Evolutionary conservation across 2,329 filamentous ascomycete species (phyloP).

Genomic region (Venturia aucupariae): DNA sequence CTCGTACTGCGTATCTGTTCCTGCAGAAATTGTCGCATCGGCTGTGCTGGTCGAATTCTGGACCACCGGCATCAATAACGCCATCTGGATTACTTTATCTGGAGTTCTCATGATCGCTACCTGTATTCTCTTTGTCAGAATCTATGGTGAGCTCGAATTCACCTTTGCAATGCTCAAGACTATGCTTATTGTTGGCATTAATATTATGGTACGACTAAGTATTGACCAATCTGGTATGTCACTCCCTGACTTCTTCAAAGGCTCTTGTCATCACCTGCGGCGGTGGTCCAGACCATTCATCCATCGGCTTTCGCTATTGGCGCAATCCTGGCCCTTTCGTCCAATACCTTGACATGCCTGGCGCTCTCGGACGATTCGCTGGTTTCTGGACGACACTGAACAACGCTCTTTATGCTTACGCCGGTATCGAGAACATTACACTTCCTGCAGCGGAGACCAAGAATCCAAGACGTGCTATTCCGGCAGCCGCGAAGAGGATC

Average conservation of each 20-base stretch:
- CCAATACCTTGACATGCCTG: slow-evolving; percentile 27
- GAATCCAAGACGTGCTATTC: slow-evolving; percentile 16
- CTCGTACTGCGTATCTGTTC: neutral
- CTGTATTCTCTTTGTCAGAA: slow-evolving; percentile 18
- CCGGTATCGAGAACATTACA: slow-evolving; percentile 20
- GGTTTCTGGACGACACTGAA: slow-evolving; percentile 34
- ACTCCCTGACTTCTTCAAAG: slow-evolving; percentile 4
- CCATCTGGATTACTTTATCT: slow-evolving; percentile 11
- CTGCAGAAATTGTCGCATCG: slow-evolving; percentile 3
- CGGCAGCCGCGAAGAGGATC: slow-evolving; percentile 6
- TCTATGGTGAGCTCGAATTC: slow-evolving; percentile 46
- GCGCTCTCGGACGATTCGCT: slow-evolving; percentile 31
- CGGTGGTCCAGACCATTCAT: slow-evolving; percentile 11
- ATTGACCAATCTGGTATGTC: neutral
- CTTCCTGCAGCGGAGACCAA: slow-evolving; percentile 12
- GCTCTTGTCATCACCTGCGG: slow-evolving; percentile 14
- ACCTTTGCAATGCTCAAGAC: slow-evolving; percentile 50
- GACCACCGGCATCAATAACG: slow-evolving; percentile 4
- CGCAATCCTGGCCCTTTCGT: slow-evolving; percentile 25
- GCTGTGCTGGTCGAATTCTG: slow-evolving; percentile 6
- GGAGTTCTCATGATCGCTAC: slow-evolving; percentile 8
- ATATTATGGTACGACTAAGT: neutral
- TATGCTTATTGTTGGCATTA: slow-evolving; percentile 37
- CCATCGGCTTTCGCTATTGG: slow-evolving; percentile 16
- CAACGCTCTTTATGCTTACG: slow-evolving; percentile 33